Evolutionary conservation across 2,329 filamentous ascomycete species (phyloP).

Genomic region (Penicillium sp.): DNA sequence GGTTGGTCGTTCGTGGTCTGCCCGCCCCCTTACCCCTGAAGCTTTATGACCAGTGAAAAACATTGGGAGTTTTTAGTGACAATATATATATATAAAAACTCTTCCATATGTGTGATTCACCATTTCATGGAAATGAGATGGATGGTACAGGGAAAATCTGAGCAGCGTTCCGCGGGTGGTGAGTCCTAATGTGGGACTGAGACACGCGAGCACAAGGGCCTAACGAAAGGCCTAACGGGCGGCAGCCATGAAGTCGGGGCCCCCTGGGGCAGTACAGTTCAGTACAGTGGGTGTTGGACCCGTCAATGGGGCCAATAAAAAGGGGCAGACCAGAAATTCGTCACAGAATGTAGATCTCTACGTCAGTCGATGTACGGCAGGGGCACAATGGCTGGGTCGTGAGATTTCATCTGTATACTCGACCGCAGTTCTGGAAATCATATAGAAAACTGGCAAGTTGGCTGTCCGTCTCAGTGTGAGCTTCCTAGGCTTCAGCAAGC

Average conservation of each 20-base stretch:
- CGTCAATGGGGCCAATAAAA: neutral
- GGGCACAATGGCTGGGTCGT: neutral
- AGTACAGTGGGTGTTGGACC: neutral
- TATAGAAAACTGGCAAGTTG: neutral
- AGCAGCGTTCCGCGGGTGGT: neutral
- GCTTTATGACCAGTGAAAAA: too few relatives aligned
- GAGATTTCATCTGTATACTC: neutral
- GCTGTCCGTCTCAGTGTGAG: neutral
- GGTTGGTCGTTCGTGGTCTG: too few relatives aligned
- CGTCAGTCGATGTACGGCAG: neutral
- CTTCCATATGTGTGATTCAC: neutral
- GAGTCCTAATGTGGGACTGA: neutral
- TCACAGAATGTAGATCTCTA: slow-evolving; percentile 4
- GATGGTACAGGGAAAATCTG: too few relatives aligned
- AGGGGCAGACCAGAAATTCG: neutral
- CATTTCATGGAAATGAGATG: too few relatives aligned
- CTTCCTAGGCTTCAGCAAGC: neutral
- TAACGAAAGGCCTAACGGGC: neutral
- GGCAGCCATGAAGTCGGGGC: neutral
- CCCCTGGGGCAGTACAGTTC: slow-evolving; percentile 1
- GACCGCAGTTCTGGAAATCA: neutral
- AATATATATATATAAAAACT: too few relatives aligned
- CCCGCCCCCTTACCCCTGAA: too few relatives aligned
- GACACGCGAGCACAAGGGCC: slow-evolving; percentile 2
- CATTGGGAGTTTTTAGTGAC: too few relatives aligned